A percentile compares a stretch with the other conserved stretches of the same genome.
Evolutionary conservation across 306 rosid species (phyloP).

Genomic region (Castanea crenata): DNA sequence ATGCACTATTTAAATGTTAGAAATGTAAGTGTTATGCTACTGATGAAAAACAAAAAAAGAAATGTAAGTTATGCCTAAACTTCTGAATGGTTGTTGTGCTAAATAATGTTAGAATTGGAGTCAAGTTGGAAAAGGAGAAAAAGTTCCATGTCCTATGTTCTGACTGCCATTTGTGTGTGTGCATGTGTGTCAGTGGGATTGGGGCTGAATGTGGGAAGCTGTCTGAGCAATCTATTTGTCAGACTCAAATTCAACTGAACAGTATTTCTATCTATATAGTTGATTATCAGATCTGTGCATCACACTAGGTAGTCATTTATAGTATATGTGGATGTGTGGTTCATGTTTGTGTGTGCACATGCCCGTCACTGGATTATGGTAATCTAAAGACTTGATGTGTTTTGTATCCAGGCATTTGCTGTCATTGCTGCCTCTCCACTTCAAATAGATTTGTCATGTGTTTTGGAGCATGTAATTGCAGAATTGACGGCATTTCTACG

Average conservation of each 20-base stretch:
- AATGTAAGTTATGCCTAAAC: not conserved
- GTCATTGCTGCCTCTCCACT: slow-evolving; percentile 93
- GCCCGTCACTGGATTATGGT: not conserved
- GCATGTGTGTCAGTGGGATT: not conserved
- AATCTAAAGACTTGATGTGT: slow-evolving; percentile 12
- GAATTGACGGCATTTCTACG: slow-evolving; percentile 96
- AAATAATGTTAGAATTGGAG: not conserved
- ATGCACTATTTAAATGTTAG: not conserved
- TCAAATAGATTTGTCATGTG: slow-evolving; percentile 83
- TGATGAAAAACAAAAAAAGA: not conserved
- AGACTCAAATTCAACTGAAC: not conserved
- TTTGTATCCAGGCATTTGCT: slow-evolving; percentile 78
- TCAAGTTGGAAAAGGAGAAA: not conserved
- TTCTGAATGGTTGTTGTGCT: not conserved
- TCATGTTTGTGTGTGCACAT: not conserved
- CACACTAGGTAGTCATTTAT: not conserved
- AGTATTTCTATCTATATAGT: not conserved
- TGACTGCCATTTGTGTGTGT: not conserved
- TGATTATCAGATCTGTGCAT: not conserved
- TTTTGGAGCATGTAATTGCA: slow-evolving; percentile 82
- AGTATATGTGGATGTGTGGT: not conserved
- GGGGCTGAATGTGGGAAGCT: not conserved
- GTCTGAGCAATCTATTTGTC: not conserved
- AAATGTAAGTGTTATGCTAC: not conserved
- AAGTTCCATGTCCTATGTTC: not conserved